Evolutionary conservation across 768 basidiomycete genomes (phyloP).

Genomic region (Suillus brevipes): DNA sequence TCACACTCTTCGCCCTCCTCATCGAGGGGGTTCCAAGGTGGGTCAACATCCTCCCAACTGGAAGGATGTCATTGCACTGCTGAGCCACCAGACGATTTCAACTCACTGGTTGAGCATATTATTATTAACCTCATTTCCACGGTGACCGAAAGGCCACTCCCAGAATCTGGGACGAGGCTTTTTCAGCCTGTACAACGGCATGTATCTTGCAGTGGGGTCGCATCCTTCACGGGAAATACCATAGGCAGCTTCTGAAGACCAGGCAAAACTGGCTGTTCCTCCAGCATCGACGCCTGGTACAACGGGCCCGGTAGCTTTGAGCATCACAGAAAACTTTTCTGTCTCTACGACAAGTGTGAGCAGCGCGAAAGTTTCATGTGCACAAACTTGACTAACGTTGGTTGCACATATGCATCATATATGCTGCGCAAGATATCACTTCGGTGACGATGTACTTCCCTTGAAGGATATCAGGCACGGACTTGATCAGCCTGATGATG

Average conservation of each 20-base stretch:
- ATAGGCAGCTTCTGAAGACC: not conserved
- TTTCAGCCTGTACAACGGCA: not conserved
- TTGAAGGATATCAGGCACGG: not conserved
- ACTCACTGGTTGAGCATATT: not conserved
- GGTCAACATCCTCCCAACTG: not conserved
- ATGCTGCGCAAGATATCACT: not conserved
- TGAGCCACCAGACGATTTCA: not conserved
- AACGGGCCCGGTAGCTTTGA: not conserved
- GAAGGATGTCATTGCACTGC: not conserved
- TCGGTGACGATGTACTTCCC: not conserved
- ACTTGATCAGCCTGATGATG: not conserved
- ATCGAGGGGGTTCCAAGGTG: not conserved
- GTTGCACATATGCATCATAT: not conserved
- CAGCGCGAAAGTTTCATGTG: not conserved
- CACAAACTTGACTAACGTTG: not conserved
- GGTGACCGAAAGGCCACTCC: slow-evolving; percentile 13
- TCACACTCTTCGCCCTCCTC: not conserved
- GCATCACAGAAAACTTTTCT: not conserved
- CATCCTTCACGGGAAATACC: not conserved
- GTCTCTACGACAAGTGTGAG: not conserved
- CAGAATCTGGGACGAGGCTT: not conserved
- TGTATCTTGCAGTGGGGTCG: not conserved
- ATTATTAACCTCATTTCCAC: not conserved
- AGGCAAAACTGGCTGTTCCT: not conserved
- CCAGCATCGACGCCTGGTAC: not conserved